These are phyloP conservation scores for Yamadazyma atlantica DNA, from an alignment of 1,139 yeast species.

Conservation along the genomic window DNA sequence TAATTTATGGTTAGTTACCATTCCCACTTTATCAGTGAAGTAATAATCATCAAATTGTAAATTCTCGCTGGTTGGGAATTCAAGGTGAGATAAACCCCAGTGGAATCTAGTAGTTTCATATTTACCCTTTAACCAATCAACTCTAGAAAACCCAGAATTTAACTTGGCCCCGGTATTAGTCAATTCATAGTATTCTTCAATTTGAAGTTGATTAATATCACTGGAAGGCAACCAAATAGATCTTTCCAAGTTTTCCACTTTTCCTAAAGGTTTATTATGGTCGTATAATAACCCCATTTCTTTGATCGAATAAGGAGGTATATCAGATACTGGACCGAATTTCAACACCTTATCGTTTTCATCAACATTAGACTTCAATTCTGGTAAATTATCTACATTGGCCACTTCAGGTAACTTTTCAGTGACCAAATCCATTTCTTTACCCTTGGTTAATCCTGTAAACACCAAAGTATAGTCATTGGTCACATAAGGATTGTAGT, in stretches of 20 bases:
- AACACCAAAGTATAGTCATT: conserved; percentile 48
- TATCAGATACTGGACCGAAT: conserved; percentile 53
- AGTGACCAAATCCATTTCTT: conserved; percentile 39
- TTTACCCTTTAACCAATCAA: conserved; percentile 66
- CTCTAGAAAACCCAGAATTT: conserved; percentile 69
- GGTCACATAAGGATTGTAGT: conserved; percentile 66
- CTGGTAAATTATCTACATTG: conserved; percentile 23
- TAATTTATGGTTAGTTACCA: conserved; percentile 78
- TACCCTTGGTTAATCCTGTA: conserved; percentile 48
- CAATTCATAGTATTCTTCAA: conserved; percentile 85
- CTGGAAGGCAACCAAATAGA: conserved; percentile 68
- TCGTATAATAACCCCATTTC: conserved; percentile 61
- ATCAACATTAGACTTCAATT: conserved; percentile 32
- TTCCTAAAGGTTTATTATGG: conserved; percentile 65
- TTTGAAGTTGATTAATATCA: conserved; percentile 38
- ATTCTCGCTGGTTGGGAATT: conserved; percentile 46
- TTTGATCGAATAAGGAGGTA: conserved; percentile 47
- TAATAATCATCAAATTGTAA: conserved; percentile 58
- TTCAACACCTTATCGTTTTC: conserved; percentile 34
- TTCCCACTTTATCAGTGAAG: conserved; percentile 87
- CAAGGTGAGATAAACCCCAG: conserved; percentile 55
- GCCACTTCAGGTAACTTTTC: conserved; percentile 14
- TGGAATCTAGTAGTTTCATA: conserved; percentile 42
- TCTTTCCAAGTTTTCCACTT: conserved; percentile 61
- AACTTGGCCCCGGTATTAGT: conserved; percentile 75